phyloP scores from a whole-genome alignment of 1,284 basidiomycete genomes.

The Fistulinella cinereoalba region DNA sequence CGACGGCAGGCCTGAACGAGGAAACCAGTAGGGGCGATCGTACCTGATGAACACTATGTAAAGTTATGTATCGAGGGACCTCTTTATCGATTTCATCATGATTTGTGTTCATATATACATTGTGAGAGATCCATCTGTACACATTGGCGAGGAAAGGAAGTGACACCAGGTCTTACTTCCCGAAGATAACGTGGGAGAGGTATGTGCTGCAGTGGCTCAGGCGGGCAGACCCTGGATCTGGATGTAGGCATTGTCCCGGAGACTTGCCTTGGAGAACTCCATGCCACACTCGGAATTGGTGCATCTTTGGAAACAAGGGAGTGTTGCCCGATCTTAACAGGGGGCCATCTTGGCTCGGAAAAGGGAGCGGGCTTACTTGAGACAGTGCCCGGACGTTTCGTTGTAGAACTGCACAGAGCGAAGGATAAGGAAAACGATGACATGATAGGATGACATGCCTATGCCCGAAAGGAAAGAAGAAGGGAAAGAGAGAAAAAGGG shows the following conservation, averaged over 20 bases:
- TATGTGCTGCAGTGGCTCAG: constrained; percentile 16
- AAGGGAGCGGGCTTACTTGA: constrained; percentile 35
- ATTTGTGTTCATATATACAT: constrained; percentile 32
- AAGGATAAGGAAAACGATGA: too few species aligned
- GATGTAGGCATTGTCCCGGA: constrained; percentile 42
- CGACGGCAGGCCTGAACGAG: constrained; percentile 63
- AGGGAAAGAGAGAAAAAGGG: neutral
- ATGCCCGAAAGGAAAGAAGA: too few species aligned
- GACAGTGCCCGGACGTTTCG: constrained; percentile 35
- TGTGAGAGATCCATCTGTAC: constrained; percentile 17
- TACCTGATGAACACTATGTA: constrained; percentile 18
- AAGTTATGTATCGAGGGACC: constrained; percentile 10
- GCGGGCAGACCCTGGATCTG: constrained; percentile 38
- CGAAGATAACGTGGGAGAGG: constrained; percentile 1
- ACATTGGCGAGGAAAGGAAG: constrained; percentile 9
- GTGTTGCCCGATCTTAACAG: constrained; percentile 13
- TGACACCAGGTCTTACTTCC: constrained; percentile 24
- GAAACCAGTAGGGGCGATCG: constrained; percentile 48
- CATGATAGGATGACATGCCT: too few species aligned
- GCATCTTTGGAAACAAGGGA: constrained; percentile 32
- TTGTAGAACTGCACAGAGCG: constrained; percentile 39
- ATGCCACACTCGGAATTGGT: constrained; percentile 38
- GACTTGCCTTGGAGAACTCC: constrained; percentile 41
- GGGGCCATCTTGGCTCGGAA: constrained; percentile 6
- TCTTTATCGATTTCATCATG: constrained; percentile 18